Base-by-base conservation (phyloP, 495 filamentous ascomycete species). In the Aspergillus panamensis region DNA sequence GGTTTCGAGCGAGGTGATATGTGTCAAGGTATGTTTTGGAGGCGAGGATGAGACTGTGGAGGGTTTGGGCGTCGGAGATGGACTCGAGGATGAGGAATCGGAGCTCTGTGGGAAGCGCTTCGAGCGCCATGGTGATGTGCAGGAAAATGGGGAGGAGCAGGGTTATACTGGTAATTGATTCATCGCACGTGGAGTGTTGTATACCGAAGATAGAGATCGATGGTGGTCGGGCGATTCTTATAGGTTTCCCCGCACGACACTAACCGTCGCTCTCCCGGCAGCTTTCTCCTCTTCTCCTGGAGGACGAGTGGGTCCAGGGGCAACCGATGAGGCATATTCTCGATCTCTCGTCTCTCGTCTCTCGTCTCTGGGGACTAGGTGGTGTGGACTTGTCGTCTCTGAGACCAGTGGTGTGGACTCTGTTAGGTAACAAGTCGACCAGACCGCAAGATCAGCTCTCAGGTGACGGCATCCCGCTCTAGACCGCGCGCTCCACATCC, bases 21-120 rank as follows among this genome's bases (percentile, higher is more conserved):
- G 61, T 56, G 12, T 49, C 16, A 43, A 55, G 49, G 43, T 63
- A 63, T 17, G 44, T 19, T 8, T 32, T 45, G 3, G 61, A 63
- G 48, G 61, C 55, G 21, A 35, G 21, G 39, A 63, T 25, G n/a
- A 59, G 51, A 9, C 49, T 17, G n/a, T 53, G 16, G 13, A 63
- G 53, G 19, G 61, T 40, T 6, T 20, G 45, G 6, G 52, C 30
- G 43, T 63, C 48, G 0, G 59, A 53, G 16, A 63, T 16, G 19
- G 37, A 21, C 20, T 59, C 35, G 16, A 63, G 57, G 1, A 63
- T 48, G 13, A 51, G 52, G 31, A 63, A 49, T 16, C 61, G 61
- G 5, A 63, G 52, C 48, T 63, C 61, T 13, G 57, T 55, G 7
- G 61, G 61, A 9, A 63, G 48, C 9, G 19, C 29, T 56, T 62